phyloP scores from a whole-genome alignment of 2,329 filamentous ascomycete genomes.

The Nemania diffusa region DNA sequence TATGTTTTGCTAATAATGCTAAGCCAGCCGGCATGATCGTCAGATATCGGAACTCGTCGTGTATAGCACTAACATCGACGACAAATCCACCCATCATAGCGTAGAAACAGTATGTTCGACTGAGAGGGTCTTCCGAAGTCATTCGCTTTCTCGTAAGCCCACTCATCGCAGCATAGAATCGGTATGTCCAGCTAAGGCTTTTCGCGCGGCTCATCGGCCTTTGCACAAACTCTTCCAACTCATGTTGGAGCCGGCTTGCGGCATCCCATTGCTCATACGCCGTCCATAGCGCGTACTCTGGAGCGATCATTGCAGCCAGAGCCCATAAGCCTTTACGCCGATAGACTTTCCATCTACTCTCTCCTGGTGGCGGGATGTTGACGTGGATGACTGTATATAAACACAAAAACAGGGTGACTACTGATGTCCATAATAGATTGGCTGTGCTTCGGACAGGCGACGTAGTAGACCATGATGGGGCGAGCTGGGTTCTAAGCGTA shows the following conservation, averaged over 20 bases:
- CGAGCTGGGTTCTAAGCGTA: not conserved
- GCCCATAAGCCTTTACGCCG: not conserved
- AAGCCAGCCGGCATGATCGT: not conserved
- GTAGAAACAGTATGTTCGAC: slow-evolving; percentile 2
- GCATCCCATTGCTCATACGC: not conserved
- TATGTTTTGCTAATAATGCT: not conserved
- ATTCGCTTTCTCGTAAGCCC: too few relatives aligned
- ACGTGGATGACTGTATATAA: slow-evolving; percentile 2
- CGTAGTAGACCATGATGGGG: slow-evolving; percentile 1
- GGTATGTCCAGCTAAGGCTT: not conserved
- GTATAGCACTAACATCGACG: not conserved
- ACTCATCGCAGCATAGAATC: too few relatives aligned
- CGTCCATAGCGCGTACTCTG: not conserved
- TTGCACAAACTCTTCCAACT: not conserved
- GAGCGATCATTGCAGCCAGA: not conserved
- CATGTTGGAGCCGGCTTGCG: not conserved
- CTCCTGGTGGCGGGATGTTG: not conserved
- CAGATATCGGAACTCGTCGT: not conserved
- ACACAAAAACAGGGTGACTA: not conserved
- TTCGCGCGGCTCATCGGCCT: not conserved
- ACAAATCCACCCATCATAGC: not conserved
- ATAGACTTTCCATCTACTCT: not conserved
- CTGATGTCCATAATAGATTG: slow-evolving; percentile 1
- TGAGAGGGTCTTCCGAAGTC: not conserved
- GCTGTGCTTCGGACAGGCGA: slow-evolving; percentile 1